Percentiles rank a stretch among this genome's conserved stretches.
phyloP scores from a whole-genome alignment of 495 filamentous ascomycete genomes.

The Pseudevernia furfuracea region DNA sequence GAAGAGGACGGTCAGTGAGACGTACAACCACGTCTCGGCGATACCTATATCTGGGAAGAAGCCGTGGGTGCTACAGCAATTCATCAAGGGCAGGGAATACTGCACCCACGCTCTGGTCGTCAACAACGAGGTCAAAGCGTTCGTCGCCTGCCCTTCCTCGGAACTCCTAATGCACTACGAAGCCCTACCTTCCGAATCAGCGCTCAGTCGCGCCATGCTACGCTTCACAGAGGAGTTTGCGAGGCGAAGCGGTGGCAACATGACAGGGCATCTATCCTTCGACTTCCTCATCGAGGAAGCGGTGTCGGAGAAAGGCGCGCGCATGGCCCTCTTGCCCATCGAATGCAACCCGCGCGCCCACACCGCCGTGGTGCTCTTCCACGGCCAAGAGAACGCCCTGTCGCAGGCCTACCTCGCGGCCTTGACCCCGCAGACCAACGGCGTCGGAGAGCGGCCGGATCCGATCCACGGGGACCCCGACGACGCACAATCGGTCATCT shows the following conservation, averaged over 20 bases:
- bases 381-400: constrained; percentile 29
- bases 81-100: constrained; percentile 55
- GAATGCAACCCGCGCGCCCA: constrained; percentile 58
- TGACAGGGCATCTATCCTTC: constrained; percentile 66
- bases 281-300: constrained; percentile 54
- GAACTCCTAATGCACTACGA: constrained; percentile 57
- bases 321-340: constrained; percentile 44
- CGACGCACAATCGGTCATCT: neutral
- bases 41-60: constrained; percentile 47
- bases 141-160: constrained; percentile 53
- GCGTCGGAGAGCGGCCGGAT: neutral
- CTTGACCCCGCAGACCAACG: constrained; percentile 24
- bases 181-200: constrained; percentile 44
- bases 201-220: constrained; percentile 50
- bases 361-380: constrained; percentile 51
- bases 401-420: constrained; percentile 36
- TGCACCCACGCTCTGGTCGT: constrained; percentile 62
- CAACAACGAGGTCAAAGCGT: constrained; percentile 50
- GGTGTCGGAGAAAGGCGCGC: constrained; percentile 28
- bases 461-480: neutral
- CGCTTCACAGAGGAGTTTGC: constrained; percentile 54
- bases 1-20: constrained; percentile 43
- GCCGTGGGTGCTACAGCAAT: constrained; percentile 66
- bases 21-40: constrained; percentile 44
- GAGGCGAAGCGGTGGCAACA: constrained; percentile 34